These are phyloP conservation scores for Hirschfeldia incana DNA, from an alignment of 345 rosid genomes.

Conservation along the genomic window DNA sequence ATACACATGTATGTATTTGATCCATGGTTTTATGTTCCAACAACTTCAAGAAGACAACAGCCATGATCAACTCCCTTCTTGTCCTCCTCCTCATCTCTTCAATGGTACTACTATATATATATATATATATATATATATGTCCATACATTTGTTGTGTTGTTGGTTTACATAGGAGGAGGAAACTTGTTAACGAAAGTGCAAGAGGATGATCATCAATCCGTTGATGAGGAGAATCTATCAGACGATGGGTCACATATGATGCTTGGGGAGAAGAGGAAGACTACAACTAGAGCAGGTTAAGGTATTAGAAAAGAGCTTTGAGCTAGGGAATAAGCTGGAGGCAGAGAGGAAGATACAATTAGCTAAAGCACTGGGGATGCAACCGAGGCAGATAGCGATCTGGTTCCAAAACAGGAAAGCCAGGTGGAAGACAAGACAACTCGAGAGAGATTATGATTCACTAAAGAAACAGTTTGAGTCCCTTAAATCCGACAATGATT, in stretches of 20 bases:
- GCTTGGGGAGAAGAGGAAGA: constrained; percentile 74
- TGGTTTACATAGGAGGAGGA: constrained; percentile 45
- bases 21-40: constrained; percentile 64
- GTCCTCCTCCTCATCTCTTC: constrained; percentile 59
- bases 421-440: constrained; percentile 73
- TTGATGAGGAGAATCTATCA: constrained; percentile 58
- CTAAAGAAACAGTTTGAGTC: constrained; percentile 67
- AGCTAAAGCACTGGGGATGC: constrained; percentile 66
- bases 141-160: constrained; percentile 8
- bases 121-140: neutral
- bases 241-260: constrained; percentile 67
- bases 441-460: constrained; percentile 59
- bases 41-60: constrained; percentile 48
- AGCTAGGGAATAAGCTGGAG: constrained; percentile 71
- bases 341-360: constrained; percentile 71
- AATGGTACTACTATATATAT: constrained; percentile 43
- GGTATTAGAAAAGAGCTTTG: constrained; percentile 73
- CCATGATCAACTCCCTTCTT: constrained; percentile 53
- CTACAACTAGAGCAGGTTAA: constrained; percentile 65
- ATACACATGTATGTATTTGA: neutral
- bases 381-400: constrained; percentile 68
- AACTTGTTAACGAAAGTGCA: constrained; percentile 60
- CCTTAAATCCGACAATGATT: constrained; percentile 60
- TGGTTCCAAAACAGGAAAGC: constrained; percentile 83
- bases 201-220: constrained; percentile 30